Evolutionary conservation across 2,329 filamentous ascomycete species (phyloP).

Genomic region (Incumbomyces lentus): DNA sequence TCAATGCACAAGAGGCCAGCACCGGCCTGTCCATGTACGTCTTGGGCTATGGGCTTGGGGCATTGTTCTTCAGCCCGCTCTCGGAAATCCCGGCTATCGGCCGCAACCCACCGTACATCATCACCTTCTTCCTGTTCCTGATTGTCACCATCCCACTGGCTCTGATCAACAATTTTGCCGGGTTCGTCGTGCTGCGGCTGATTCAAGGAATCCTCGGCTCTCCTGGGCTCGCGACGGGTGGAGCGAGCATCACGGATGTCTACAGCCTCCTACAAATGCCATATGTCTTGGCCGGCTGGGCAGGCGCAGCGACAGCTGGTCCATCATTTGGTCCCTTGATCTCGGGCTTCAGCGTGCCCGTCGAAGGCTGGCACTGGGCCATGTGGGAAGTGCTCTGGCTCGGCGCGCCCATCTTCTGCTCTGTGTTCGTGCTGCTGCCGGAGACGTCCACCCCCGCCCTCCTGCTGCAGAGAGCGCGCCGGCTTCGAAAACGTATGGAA

Average conservation of each 20-base stretch:
- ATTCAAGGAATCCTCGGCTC: conserved; percentile 58
- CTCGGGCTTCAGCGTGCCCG: conserved; percentile 49
- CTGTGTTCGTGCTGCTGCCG: conserved; percentile 53
- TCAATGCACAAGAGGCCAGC: conserved; percentile 13
- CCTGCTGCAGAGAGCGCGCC: conserved; percentile 49
- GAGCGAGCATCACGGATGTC: conserved; percentile 36
- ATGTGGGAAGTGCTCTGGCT: conserved; percentile 52
- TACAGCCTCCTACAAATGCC: conserved; percentile 47
- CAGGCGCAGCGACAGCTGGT: conserved; percentile 32
- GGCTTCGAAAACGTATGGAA: conserved; percentile 49
- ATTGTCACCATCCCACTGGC: conserved; percentile 57
- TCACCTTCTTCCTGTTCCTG: conserved; percentile 58
- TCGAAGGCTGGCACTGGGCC: conserved; percentile 51
- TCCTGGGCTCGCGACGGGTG: conserved; percentile 51
- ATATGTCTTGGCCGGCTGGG: conserved; percentile 51
- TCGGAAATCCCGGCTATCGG: conserved; percentile 58
- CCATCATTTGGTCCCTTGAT: conserved; percentile 53
- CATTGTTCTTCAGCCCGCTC: conserved; percentile 47
- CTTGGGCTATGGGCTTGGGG: conserved; percentile 20
- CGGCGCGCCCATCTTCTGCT: conserved; percentile 46
- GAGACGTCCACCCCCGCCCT: conserved; percentile 53
- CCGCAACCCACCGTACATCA: conserved; percentile 56
- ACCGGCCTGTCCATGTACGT: conserved; percentile 20
- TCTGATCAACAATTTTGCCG: conserved; percentile 51
- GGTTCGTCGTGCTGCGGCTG: conserved; percentile 55